Base-by-base conservation (phyloP, 164 flowering plant species). In the Stephania cephalantha region DNA sequence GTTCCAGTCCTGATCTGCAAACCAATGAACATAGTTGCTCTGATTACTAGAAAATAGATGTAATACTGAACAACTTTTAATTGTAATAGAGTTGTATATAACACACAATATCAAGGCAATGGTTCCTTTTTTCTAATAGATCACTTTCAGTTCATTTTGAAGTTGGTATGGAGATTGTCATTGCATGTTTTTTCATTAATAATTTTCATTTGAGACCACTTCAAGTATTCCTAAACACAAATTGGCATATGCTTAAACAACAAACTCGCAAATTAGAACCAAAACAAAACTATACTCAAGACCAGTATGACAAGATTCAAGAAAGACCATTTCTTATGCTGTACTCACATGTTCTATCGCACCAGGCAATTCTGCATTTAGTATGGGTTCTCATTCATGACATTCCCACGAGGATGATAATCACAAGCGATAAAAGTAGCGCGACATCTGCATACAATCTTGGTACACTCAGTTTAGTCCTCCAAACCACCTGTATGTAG, bases 1-100 rank as follows among this genome's bases (percentile, higher is more conserved):
- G 74, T 75, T 77, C 71, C 46, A 63, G 75, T 48, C 71, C 55
- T 45, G 78, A 68, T 25, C 20, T 77, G 46, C 48, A 68, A 61
- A 61, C 4, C 13, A 29, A 69, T 55, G 68, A 52, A 6, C 17
- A 58, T 58, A 58, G 64, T n/a, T 58, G 3, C 64, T 58, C 64
- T 58, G 64, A 58, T 58, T 58, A 58, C 17, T 15, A 58, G 64
- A 58, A 6, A 18, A 18, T 58, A 7, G 18, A 3, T 58, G 18
- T 35, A n/a, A 58, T 58, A 17, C 64, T 58, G 20, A 58, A 58
- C 64, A 15, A 15, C 17, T 58, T 55, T 58, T 18, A 15, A 12
- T 58, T 15, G 64, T 15, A 15, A 58, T 15, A n/a, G 20, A 58
- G 64, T 15, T 58, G 64, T 58, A 58, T 18, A 58, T 58, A 58